Evolutionary conservation across 805 yeast genomes (phyloP), one percentile per base, ranked within the genome.

Genomic region (Sugiyamaella americana): DNA sequence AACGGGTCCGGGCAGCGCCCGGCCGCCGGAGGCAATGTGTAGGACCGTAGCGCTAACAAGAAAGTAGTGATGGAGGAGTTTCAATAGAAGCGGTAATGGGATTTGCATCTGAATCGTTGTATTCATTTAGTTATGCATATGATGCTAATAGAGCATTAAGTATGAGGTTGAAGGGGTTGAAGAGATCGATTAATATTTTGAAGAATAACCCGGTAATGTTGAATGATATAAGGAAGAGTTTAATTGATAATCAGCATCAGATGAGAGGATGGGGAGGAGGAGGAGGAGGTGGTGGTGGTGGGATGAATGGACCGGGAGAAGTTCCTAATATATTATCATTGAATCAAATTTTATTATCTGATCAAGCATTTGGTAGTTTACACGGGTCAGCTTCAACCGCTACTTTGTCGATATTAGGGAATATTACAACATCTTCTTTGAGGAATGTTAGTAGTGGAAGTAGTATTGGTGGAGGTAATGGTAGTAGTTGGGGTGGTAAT

Each of bases 101-200:
- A 11, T 82, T 86, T 58, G 87, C 91, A 3, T 78, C 80, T 21
- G 88, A 84, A 55, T 84, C 93, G 10, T 78, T 93, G 1, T 89
- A 84, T 60, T 84, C 94, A 1, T 87, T 84, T 59, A 85, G 95
- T 0, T 87, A 87, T 61, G 87, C 93, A 2, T 85, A 84, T 45
- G 66, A 86, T 47, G 81, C 91, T 1, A 93, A 89, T 6, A 84
- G 84, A 59, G 82, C 94, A 1, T 64, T 87, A 47, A 86, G 93
- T 0, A 75, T 85, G 41, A 69, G 95, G 47, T 65, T 87, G 50
- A 80, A 80, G 46, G 88, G 85, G 13, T 68, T 87, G 55, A 84
- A 81, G 58, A 67, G 93, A 54, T 83, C 94, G 4, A 64, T 87
- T 44, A 87, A 86, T 60, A 82, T 86, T 37, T 66, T 87, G 35